Percentiles rank a stretch among this genome's conserved stretches.
Conservation (phyloP, 2,329 filamentous ascomycete genomes). For the Calonectria pauciramosa region DNA sequence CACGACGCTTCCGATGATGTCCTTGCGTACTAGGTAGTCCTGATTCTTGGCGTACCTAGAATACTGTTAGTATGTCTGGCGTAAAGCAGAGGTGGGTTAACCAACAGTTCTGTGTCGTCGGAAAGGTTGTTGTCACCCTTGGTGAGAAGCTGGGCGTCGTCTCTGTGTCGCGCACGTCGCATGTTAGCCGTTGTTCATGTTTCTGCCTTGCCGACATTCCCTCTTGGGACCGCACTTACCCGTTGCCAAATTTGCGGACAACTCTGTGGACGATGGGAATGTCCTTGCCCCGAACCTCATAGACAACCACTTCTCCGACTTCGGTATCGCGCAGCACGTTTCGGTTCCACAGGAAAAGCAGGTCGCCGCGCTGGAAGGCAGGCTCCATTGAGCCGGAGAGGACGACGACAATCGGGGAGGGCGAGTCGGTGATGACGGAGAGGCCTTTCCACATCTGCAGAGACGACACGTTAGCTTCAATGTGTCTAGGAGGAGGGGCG, state of each 20-base stretch:
- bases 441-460: conserved; percentile 87
- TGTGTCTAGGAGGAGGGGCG: conserved; percentile 24
- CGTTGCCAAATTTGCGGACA: conserved; percentile 78
- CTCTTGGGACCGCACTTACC: conserved; percentile 55
- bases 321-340: conserved; percentile 69
- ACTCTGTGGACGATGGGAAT: conserved; percentile 98
- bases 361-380: conserved; percentile 83
- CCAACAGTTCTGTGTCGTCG: conserved; percentile 82
- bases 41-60: conserved; percentile 82
- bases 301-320: conserved; percentile 72
- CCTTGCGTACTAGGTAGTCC: conserved; percentile 86
- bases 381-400: conserved; percentile 88
- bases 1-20: conserved; percentile 93
- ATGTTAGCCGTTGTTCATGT: conserved; percentile 17
- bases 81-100: neutral
- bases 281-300: conserved; percentile 91
- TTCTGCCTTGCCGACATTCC: neutral
- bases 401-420: conserved; percentile 86
- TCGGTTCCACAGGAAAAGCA: conserved; percentile 84
- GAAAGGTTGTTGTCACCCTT: conserved; percentile 98
- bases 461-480: conserved; percentile 30
- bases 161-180: conserved; percentile 49
- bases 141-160: conserved; percentile 82
- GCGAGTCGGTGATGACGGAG: conserved; percentile 81
- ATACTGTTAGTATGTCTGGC: neutral